Base-by-base conservation (phyloP, 345 rosid genomes). In the Combretum micranthum region DNA sequence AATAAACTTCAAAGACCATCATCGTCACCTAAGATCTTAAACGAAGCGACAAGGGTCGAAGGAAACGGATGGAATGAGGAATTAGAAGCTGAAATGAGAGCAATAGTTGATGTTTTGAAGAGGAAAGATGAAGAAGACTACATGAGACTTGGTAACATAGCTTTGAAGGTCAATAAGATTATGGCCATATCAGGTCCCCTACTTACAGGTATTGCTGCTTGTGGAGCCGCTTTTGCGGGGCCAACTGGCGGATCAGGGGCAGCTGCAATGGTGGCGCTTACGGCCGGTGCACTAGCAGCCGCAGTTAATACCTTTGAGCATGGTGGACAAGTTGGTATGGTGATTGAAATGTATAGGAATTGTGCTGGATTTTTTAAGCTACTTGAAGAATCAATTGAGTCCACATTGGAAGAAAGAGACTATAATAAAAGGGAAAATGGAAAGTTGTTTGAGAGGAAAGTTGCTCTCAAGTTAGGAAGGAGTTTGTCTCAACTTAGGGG, bases 81-180 rank as follows among this genome's bases (percentile, higher is more conserved):
- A 48, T 18, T 80, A 59, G 78, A 70, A 26, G 15, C 12, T 44
- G 76, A 75, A 42, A 80, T 80, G 78, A 60, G 76, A 42, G 76
- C 76, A 44, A 53, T 75, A 12, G n/a, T 64, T 6, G 45, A 57
- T n/a, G 60, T 72, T 44, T 45, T 75, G 16, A 75, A 72, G 67
- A 75, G 21, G 47, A 69, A 73, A 61, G 83, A 78, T 63, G 52
- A 42, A 2, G 69, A 67, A 47, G 83, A 75, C 2, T 75, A 72
- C 55, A 56, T 52, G 19, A 78, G 47, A 69, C 66, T 78, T 49
- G 69, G 80, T 57, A 66, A 64, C 53, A 47, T 21, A 21, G 37
- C 54, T 2, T 51, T 51, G 54, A 51, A 51, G 26, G 26, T 21
- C 3, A 51, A 51, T 16, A 51, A 51, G 26, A 21, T 20, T 21